Conservation (phyloP, 768 basidiomycete species). For the Hypholoma fasciculare region DNA sequence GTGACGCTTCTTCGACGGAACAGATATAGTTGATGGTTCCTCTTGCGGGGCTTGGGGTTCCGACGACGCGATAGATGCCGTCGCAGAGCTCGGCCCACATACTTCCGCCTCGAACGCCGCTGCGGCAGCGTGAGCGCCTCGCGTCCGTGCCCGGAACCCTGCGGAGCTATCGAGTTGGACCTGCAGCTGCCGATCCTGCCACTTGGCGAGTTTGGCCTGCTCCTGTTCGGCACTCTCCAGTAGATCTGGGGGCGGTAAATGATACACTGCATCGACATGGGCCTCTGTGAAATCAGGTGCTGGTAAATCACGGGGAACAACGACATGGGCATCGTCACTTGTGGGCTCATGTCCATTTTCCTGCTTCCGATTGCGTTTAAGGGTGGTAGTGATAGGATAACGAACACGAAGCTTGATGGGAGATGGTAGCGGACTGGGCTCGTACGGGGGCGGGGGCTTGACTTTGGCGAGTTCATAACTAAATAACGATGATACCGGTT, state of each 20-base stretch:
- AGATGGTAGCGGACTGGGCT: constrained; percentile 45
- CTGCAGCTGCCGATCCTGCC: constrained; percentile 11
- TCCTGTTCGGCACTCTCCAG: constrained; percentile 10
- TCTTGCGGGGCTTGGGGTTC: constrained; percentile 5
- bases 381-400: not conserved
- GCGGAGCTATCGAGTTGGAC: constrained; percentile 37
- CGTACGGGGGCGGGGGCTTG: constrained; percentile 51
- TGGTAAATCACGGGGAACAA: not conserved
- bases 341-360: not conserved
- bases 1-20: constrained; percentile 27
- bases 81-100: constrained; percentile 7
- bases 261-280: not conserved
- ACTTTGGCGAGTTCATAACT: constrained; percentile 61
- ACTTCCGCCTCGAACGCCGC: constrained; percentile 41
- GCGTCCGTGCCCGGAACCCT: constrained; percentile 49
- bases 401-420: constrained; percentile 7
- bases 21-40: not conserved
- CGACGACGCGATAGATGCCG: not conserved
- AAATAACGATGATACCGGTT: constrained; percentile 69
- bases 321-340: not conserved
- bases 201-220: not conserved
- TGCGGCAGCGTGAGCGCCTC: constrained; percentile 40
- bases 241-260: not conserved
- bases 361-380: not conserved
- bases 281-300: not conserved